Percentiles rank a stretch among this genome's conserved stretches.
Conservation (phyloP, 139 green algal species). For the Tetradesmus lagerheimii region DNA sequence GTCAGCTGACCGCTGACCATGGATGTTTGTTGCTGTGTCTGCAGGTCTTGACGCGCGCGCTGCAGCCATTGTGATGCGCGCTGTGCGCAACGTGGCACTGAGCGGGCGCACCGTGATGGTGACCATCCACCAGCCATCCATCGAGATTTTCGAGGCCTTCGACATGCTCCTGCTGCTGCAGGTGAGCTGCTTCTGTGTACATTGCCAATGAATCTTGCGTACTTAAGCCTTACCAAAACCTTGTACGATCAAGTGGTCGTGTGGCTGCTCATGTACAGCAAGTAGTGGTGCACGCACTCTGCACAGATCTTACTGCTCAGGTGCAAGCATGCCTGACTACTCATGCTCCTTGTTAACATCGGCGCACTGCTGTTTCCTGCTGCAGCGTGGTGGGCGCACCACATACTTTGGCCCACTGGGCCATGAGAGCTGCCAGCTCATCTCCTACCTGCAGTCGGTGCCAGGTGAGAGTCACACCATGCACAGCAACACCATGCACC, state of each 20-base stretch:
- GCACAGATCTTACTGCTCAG: no score
- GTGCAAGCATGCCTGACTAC: no score
- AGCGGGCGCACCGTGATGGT: slow-evolving; percentile 89
- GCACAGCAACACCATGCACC: background rate
- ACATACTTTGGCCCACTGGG: slow-evolving; percentile 94
- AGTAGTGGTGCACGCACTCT: no score
- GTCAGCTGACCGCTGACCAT: background rate
- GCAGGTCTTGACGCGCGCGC: slow-evolving; percentile 89
- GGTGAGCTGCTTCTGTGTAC: no score
- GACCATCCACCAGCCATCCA: slow-evolving; percentile 94
- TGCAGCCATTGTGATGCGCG: slow-evolving; percentile 90
- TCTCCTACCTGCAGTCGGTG: slow-evolving; percentile 69
- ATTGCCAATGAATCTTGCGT: no score
- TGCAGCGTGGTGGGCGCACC: slow-evolving; percentile 81
- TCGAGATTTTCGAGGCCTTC: slow-evolving; percentile 87
- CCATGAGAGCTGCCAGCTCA: slow-evolving; percentile 66
- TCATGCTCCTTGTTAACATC: background rate
- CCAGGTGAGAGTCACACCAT: slow-evolving; percentile 9
- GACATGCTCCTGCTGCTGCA: slow-evolving; percentile 87
- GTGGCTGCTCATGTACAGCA: no score
- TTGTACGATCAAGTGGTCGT: no score
- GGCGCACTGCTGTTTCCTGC: slow-evolving; percentile 52
- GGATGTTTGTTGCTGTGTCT: background rate
- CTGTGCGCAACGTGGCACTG: slow-evolving; percentile 84
- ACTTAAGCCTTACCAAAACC: no score